These are phyloP conservation scores for Aspergillus campestris DNA, from an alignment of 495 filamentous ascomycete species.

Conservation along the genomic window DNA sequence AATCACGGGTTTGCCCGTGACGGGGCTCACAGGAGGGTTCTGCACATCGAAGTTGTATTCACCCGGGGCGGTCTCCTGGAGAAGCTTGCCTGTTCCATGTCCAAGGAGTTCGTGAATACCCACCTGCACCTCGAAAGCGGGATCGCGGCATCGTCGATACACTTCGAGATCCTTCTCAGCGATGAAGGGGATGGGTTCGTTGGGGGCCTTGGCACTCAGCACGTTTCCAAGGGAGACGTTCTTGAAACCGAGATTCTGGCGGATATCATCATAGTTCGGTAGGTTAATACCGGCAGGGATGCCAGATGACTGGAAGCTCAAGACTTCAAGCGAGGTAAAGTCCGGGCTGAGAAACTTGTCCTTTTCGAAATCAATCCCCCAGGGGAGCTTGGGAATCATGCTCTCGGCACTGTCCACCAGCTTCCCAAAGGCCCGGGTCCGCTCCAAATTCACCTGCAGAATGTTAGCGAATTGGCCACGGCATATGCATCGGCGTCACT, in stretches of 20 bases:
- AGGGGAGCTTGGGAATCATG: slow-evolving; percentile 83
- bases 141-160: slow-evolving; percentile 73
- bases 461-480: slow-evolving; percentile 19
- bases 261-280: slow-evolving; percentile 91
- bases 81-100: slow-evolving; percentile 89
- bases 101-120: slow-evolving; percentile 93
- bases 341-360: slow-evolving; percentile 90
- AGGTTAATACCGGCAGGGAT: slow-evolving; percentile 75
- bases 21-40: slow-evolving; percentile 71
- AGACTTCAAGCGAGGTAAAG: slow-evolving; percentile 78
- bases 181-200: slow-evolving; percentile 88
- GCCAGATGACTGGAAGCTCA: slow-evolving; percentile 68
- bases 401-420: slow-evolving; percentile 72
- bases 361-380: slow-evolving; percentile 85
- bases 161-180: slow-evolving; percentile 59
- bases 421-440: slow-evolving; percentile 80
- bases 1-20: slow-evolving; percentile 65
- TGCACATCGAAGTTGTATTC: slow-evolving; percentile 77
- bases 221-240: slow-evolving; percentile 93
- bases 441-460: slow-evolving; percentile 64
- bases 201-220: slow-evolving; percentile 76
- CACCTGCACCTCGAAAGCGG: slow-evolving; percentile 90
- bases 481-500: slow-evolving; percentile 10
- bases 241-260: slow-evolving; percentile 94
- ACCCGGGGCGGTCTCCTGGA: slow-evolving; percentile 78